A percentile compares a stretch with the other conserved stretches of the same genome.
Conservation (phyloP, 1,284 basidiomycete genomes). For the Apiotrichum mycotoxinovorans region DNA sequence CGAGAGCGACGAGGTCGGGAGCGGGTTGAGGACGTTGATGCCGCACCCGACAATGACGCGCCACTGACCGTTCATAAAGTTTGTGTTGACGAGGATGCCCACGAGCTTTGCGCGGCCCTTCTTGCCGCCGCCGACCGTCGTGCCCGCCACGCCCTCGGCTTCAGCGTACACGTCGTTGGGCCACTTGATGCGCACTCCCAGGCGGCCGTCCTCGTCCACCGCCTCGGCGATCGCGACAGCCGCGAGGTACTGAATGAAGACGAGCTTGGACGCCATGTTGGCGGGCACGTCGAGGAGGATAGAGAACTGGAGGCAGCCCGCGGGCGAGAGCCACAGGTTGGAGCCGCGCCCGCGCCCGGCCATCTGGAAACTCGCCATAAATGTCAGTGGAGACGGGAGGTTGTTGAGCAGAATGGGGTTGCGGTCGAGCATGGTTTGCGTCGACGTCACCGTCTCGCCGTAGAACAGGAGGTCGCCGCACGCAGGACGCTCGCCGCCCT, state of each 20-base stretch:
- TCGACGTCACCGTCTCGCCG: conserved; percentile 85
- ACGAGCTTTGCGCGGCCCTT: conserved; percentile 68
- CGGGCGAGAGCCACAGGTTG: conserved; percentile 90
- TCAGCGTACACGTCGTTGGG: conserved; percentile 91
- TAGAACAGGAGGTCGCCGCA: conserved; percentile 78
- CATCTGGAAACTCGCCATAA: conserved; percentile 82
- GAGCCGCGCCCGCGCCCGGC: conserved; percentile 81
- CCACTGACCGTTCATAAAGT: conserved; percentile 67
- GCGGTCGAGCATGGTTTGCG: conserved; percentile 92
- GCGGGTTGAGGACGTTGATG: conserved; percentile 77
- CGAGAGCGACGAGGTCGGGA: conserved; percentile 76
- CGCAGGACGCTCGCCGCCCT: conserved; percentile 23
- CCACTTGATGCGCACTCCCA: conserved; percentile 83
- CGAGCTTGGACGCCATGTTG: conserved; percentile 63
- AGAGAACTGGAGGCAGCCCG: conserved; percentile 84
- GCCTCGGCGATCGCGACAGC: conserved; percentile 87
- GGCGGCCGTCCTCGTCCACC: conserved; percentile 54
- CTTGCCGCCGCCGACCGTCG: conserved; percentile 40
- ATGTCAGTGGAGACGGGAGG: conserved; percentile 68
- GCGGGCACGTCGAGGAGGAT: conserved; percentile 64
- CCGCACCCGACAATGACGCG: conserved; percentile 85
- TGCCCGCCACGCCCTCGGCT: conserved; percentile 49
- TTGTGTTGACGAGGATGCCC: conserved; percentile 88
- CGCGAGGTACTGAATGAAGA: conserved; percentile 94
- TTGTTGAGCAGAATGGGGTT: conserved; percentile 69